These are phyloP conservation scores for Pharnaceum exiguum DNA, from an alignment of 148 eudicot species.

Conservation along the genomic window DNA sequence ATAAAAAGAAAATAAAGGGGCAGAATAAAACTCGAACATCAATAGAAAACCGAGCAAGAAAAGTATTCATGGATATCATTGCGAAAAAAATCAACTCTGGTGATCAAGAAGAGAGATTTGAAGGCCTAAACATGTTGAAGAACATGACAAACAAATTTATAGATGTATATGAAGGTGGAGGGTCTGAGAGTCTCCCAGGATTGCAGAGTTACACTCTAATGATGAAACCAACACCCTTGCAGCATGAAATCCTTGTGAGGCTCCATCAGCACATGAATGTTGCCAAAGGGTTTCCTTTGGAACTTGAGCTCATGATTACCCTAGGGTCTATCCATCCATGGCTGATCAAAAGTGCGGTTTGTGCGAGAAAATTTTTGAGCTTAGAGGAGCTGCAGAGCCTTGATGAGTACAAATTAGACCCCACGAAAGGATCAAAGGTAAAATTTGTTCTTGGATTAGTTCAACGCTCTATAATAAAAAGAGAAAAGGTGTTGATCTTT, in stretches of 20 bases:
- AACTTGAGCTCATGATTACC: conserved; percentile 83
- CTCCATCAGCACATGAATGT: conserved; percentile 62
- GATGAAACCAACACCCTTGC: conserved; percentile 90
- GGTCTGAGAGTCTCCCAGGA: conserved; percentile 78
- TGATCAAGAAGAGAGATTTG: conserved; percentile 44
- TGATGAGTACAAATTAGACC: conserved; percentile 60
- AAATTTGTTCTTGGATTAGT: conserved; percentile 74
- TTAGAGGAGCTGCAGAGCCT: conserved; percentile 55
- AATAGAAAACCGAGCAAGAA: conserved; percentile 80
- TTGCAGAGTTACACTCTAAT: conserved; percentile 76
- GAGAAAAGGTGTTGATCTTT: conserved; percentile 82
- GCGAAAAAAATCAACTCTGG: conserved; percentile 63
- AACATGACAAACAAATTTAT: conserved; percentile 73
- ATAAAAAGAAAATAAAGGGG: conserved; percentile 55
- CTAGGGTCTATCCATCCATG: conserved; percentile 92
- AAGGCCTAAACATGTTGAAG: conserved; percentile 67
- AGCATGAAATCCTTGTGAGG: conserved; percentile 55
- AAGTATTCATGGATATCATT: conserved; percentile 73
- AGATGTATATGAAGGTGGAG: conserved; percentile 85
- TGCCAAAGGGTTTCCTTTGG: conserved; percentile 80
- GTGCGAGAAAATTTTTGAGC: conserved; percentile 62
- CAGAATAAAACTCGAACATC: conserved; percentile 47
- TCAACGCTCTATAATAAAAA: conserved; percentile 65
- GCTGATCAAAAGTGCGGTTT: conserved; percentile 70
- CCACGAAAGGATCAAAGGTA: conserved; percentile 82